Conservation (phyloP, 176 grass and related monocot species). For the Microstegium vimineum region DNA sequence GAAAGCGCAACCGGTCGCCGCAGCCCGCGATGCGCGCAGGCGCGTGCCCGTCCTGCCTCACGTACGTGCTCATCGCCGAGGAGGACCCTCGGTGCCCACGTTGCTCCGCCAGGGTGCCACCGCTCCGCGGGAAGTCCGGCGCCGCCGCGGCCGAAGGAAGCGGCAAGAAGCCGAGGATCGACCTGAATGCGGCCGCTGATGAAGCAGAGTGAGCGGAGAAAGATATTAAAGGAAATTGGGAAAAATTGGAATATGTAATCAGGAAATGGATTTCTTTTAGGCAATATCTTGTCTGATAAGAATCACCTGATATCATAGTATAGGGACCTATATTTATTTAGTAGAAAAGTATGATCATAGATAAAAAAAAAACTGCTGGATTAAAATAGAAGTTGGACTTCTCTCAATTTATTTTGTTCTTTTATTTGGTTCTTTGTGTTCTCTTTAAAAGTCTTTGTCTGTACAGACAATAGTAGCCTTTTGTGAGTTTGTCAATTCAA, state of each 20-base stretch:
- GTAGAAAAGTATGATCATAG: background rate
- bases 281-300: background rate
- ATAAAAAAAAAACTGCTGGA: constrained; percentile 21
- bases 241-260: background rate
- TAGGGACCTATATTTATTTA: constrained; percentile 6
- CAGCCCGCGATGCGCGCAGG: constrained; percentile 19
- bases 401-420: constrained; percentile 12
- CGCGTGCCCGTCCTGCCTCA: constrained; percentile 64
- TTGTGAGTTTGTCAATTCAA: background rate
- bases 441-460: background rate
- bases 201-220: constrained; percentile 32
- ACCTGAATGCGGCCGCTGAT: constrained; percentile 49
- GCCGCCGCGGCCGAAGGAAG: background rate
- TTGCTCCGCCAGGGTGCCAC: constrained; percentile 41
- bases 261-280: background rate
- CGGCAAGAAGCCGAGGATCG: constrained; percentile 53
- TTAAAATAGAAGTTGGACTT: constrained; percentile 1
- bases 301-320: background rate
- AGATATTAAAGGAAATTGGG: background rate
- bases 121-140: background rate
- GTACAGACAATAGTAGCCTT: background rate
- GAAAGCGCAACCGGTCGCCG: constrained; percentile 32
- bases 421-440: constrained; percentile 13
- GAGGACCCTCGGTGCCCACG: constrained; percentile 55
- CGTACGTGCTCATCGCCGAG: constrained; percentile 60